Conservation (phyloP, 2,329 filamentous ascomycete genomes). For the Sclerotinia minor region DNA sequence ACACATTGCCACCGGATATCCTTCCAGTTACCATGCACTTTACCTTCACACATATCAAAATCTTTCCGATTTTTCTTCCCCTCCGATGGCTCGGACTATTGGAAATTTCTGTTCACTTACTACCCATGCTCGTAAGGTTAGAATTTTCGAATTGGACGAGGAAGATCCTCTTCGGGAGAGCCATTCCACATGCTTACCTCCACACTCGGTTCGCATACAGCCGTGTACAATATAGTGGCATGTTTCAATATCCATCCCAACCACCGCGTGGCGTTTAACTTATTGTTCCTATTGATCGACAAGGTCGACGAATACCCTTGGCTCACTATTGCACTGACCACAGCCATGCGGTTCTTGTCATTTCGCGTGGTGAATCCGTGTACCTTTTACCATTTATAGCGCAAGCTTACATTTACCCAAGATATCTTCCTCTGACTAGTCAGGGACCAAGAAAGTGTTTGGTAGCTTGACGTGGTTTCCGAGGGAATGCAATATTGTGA, state of each 20-base stretch:
- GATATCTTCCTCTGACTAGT: neutral
- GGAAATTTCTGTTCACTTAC: neutral
- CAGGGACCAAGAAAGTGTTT: neutral
- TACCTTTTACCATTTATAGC: conserved; percentile 2
- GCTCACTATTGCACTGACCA: neutral
- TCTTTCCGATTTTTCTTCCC: neutral
- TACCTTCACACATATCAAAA: neutral
- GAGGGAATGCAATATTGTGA: neutral
- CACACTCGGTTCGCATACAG: neutral
- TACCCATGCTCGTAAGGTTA: neutral
- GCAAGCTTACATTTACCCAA: neutral
- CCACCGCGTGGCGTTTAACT: neutral
- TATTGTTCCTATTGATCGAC: neutral
- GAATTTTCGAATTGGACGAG: neutral
- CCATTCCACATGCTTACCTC: neutral
- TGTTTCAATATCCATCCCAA: neutral
- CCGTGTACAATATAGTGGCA: neutral
- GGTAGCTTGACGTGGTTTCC: neutral
- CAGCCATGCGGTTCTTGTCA: neutral
- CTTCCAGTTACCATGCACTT: neutral
- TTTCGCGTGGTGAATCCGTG: neutral
- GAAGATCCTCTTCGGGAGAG: neutral
- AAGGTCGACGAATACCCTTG: neutral
- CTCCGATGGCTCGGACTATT: neutral
- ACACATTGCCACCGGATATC: neutral